Conservation (phyloP, 2,329 filamentous ascomycete species). For the Nannizziopsis arthrosporioides region DNA sequence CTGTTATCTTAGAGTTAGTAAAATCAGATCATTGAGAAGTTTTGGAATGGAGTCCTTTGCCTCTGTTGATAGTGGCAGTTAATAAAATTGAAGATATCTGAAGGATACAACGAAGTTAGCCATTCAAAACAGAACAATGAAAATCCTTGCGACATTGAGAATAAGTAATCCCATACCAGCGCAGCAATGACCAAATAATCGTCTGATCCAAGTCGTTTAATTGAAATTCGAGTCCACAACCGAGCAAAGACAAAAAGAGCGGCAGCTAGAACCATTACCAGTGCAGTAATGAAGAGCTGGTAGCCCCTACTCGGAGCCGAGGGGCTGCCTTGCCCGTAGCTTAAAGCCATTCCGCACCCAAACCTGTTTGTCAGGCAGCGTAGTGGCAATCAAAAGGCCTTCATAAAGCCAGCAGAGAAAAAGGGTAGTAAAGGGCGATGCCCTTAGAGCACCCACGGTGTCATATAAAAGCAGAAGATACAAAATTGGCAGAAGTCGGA, state of each 20-base stretch:
- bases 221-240: constrained; percentile 18
- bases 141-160: not conserved
- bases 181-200: constrained; percentile 21
- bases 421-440: no score
- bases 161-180: constrained; percentile 16
- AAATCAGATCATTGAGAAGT: not conserved
- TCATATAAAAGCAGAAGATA: no score
- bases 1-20: constrained; percentile 11
- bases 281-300: constrained; percentile 15
- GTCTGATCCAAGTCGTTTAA: constrained; percentile 20
- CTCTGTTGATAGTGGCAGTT: constrained; percentile 19
- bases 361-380: not conserved
- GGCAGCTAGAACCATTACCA: constrained; percentile 18
- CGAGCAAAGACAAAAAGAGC: constrained; percentile 20
- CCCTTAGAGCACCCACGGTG: no score
- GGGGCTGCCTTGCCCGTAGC: constrained; percentile 11
- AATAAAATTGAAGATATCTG: constrained; percentile 20
- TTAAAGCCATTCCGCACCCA: constrained; percentile 5
- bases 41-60: constrained; percentile 13
- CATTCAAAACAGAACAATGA: not conserved
- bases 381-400: not conserved
- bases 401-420: no score
- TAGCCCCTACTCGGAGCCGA: constrained; percentile 4
- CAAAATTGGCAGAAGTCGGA: no score
- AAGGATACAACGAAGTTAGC: constrained; percentile 1